Conservation (phyloP, 805 yeast genomes). For the Metschnikowia picachoensis region DNA sequence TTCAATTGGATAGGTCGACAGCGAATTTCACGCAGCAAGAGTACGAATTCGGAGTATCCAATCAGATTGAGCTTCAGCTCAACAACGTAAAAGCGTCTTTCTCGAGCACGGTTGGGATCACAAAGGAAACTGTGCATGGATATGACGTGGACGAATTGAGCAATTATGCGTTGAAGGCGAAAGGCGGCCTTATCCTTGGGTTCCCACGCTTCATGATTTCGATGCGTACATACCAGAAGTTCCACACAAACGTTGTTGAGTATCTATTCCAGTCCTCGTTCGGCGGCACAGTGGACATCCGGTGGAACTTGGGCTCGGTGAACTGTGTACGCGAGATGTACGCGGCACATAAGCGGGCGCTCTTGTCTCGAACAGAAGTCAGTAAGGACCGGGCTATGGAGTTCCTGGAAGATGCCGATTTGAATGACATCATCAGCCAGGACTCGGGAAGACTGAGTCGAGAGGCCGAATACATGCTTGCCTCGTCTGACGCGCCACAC, state of each 20-base stretch:
- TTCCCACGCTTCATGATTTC: conserved; percentile 72
- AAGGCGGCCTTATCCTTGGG: conserved; percentile 75
- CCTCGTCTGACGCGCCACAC: conserved; percentile 6
- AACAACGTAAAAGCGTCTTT: conserved; percentile 65
- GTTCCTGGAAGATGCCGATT: conserved; percentile 2
- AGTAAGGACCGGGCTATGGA: conserved; percentile 22
- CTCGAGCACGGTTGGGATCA: conserved; percentile 51
- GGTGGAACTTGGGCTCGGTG: conserved; percentile 92
- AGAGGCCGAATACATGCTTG: conserved; percentile 3
- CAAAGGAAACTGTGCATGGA: conserved; percentile 45
- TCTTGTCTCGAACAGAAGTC: conserved; percentile 50
- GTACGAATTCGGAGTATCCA: conserved; percentile 43
- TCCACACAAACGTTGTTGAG: conserved; percentile 51
- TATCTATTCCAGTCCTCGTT: conserved; percentile 68
- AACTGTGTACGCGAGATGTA: conserved; percentile 91
- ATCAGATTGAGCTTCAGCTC: conserved; percentile 57
- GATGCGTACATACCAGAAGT: conserved; percentile 72
- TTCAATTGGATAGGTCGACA: conserved; percentile 51
- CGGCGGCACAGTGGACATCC: conserved; percentile 85
- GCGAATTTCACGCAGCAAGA: conserved; percentile 51
- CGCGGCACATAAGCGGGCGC: conserved; percentile 75
- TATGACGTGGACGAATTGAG: conserved; percentile 55
- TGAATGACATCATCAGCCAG: neutral
- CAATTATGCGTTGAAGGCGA: conserved; percentile 50
- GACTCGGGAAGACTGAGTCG: neutral